These are phyloP conservation scores for Aegilops sharonensis DNA, from an alignment of 176 grass and related monocot genomes.

Conservation along the genomic window DNA sequence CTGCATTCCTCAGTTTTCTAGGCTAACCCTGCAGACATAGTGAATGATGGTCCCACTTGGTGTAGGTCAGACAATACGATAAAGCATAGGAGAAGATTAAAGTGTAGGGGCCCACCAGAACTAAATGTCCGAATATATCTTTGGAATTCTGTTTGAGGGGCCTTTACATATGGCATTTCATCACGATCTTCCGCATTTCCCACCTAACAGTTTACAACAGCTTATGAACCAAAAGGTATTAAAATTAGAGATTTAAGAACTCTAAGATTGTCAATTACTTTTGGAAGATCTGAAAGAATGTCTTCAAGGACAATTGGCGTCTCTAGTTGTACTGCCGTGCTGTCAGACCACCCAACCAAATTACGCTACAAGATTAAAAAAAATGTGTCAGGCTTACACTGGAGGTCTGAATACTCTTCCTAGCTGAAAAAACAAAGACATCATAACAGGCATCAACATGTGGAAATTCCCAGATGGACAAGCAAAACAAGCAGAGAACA, in stretches of 20 bases:
- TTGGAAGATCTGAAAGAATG: constrained; percentile 85
- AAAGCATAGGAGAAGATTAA: not conserved
- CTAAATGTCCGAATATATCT: constrained; percentile 77
- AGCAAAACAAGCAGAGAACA: constrained; percentile 9
- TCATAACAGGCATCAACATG: not conserved
- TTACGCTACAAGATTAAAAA: constrained; percentile 53
- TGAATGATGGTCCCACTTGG: too few relatives aligned
- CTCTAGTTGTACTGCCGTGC: constrained; percentile 55
- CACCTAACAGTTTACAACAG: constrained; percentile 53
- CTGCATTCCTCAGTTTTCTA: too few relatives aligned
- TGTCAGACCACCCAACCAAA: constrained; percentile 71
- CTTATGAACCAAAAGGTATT: constrained; percentile 4
- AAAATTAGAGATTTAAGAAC: constrained; percentile 27
- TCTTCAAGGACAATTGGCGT: constrained; percentile 82
- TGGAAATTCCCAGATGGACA: constrained; percentile 24
- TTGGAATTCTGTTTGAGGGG: constrained; percentile 83
- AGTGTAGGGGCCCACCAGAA: constrained; percentile 40
- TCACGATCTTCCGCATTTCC: constrained; percentile 64
- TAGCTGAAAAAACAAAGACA: not conserved
- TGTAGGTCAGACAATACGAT: too few relatives aligned
- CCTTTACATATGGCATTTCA: constrained; percentile 73
- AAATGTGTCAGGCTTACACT: constrained; percentile 27
- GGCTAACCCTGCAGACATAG: too few relatives aligned
- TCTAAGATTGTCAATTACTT: constrained; percentile 47
- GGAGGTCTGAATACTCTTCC: constrained; percentile 13